A percentile compares a stretch with the other conserved stretches of the same genome.
These are phyloP conservation scores for Fennellomyces sp. DNA, from an alignment of 371 early-diverging fungal genomes.

Conservation along the genomic window DNA sequence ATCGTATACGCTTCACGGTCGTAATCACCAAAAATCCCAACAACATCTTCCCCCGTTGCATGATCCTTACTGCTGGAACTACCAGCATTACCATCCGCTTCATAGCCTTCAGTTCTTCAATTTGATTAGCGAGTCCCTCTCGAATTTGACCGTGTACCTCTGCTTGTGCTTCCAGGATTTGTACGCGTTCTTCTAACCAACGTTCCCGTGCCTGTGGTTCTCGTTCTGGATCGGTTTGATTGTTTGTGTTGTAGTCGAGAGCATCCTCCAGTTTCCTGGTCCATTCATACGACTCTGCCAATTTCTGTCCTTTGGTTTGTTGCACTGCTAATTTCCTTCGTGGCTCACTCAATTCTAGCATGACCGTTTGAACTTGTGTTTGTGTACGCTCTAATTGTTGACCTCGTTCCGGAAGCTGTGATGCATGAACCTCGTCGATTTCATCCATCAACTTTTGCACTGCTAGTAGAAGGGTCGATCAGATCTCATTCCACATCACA, in stretches of 20 bases:
- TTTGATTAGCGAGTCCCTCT: slow-evolving; percentile 38
- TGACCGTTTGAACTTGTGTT: slow-evolving; percentile 60
- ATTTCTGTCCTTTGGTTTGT: slow-evolving; percentile 22
- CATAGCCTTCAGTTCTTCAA: slow-evolving; percentile 35
- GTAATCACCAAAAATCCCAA: no score
- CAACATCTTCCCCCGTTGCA: no score
- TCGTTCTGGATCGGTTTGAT: neutral
- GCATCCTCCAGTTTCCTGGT: slow-evolving; percentile 13
- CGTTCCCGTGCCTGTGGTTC: slow-evolving; percentile 16
- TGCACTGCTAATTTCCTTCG: slow-evolving; percentile 61
- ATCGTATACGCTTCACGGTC: no score
- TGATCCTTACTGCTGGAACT: no score
- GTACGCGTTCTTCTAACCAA: slow-evolving; percentile 34
- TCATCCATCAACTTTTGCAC: slow-evolving; percentile 76
- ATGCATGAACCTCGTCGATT: slow-evolving; percentile 66
- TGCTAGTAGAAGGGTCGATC: no score
- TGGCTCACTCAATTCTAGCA: slow-evolving; percentile 67
- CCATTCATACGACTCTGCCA: slow-evolving; percentile 16
- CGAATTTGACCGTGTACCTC: slow-evolving; percentile 51
- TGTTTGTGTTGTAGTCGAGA: neutral
- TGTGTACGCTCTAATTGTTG: slow-evolving; percentile 64
- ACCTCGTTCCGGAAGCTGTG: slow-evolving; percentile 62
- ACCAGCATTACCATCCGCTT: no score
- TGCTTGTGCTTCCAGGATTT: slow-evolving; percentile 44
- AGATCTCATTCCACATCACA: no score